These are phyloP conservation scores for Lichenothelia convexa DNA, from an alignment of 495 filamentous ascomycete species.

Conservation along the genomic window DNA sequence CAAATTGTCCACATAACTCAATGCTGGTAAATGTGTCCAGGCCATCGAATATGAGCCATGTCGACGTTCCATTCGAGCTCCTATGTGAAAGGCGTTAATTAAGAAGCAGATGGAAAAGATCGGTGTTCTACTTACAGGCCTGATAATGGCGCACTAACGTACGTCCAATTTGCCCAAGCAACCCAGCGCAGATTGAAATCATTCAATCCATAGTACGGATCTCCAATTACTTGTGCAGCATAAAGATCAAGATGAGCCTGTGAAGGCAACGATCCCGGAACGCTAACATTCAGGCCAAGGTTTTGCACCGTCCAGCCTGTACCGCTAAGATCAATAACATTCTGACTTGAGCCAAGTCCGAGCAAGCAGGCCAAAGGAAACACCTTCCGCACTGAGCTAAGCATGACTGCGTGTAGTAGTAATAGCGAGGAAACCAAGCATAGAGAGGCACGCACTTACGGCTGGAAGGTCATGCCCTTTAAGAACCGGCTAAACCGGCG, in stretches of 20 bases:
- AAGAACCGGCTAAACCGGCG: too few species aligned
- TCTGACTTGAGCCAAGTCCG: background rate
- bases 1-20: constrained; percentile 35
- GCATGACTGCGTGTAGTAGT: too few species aligned
- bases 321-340: constrained; percentile 4
- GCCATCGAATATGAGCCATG: constrained; percentile 35
- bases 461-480: too few species aligned
- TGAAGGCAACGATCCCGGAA: constrained; percentile 42
- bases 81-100: too few species aligned
- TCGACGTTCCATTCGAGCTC: constrained; percentile 9
- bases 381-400: too few species aligned
- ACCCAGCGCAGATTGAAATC: constrained; percentile 48
- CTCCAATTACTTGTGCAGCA: constrained; percentile 23
- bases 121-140: constrained; percentile 25
- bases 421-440: too few species aligned
- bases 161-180: constrained; percentile 42
- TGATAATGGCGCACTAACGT: constrained; percentile 32
- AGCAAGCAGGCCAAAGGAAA: background rate
- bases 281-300: constrained; percentile 8
- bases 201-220: constrained; percentile 34
- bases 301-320: constrained; percentile 6
- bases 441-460: too few species aligned
- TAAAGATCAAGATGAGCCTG: constrained; percentile 45
- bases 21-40: constrained; percentile 49
- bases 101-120: background rate